Conservation (phyloP, 2,329 filamentous ascomycete genomes). For the Claviceps africana region DNA sequence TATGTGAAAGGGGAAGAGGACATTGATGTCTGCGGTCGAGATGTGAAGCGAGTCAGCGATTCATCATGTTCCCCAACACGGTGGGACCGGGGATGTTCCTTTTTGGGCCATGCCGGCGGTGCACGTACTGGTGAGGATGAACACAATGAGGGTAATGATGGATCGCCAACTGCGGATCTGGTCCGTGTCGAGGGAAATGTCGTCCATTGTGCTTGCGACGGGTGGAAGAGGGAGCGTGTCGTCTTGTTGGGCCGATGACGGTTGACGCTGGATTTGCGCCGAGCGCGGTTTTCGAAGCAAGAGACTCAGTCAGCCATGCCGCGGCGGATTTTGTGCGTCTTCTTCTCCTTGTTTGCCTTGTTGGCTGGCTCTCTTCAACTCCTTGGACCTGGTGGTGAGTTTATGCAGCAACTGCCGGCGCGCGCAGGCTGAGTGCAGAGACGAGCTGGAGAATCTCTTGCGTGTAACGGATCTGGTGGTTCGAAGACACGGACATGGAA, state of each 20-base stretch:
- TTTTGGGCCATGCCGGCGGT: constrained; percentile 21
- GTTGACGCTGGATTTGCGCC: background rate
- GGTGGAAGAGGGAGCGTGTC: background rate
- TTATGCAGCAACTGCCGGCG: background rate
- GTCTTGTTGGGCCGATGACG: background rate
- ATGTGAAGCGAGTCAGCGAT: background rate
- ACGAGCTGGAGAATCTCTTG: background rate
- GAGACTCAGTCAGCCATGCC: background rate
- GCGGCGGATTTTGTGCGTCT: too few species aligned
- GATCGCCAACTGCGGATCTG: constrained; percentile 51
- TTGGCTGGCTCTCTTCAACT: background rate
- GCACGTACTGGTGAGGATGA: constrained; percentile 49
- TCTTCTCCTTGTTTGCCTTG: background rate
- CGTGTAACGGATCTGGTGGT: background rate
- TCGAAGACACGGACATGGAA: background rate
- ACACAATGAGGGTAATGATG: constrained; percentile 55
- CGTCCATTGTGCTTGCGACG: constrained; percentile 3
- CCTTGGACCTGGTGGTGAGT: background rate
- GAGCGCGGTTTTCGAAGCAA: background rate
- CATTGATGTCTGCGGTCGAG: constrained; percentile 43
- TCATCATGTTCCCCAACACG: background rate
- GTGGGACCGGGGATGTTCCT: background rate
- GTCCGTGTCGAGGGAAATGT: constrained; percentile 9
- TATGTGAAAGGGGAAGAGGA: constrained; percentile 55
- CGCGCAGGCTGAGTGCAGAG: background rate